These are phyloP conservation scores for Umbelopsis isabellina DNA, from an alignment of 192 early-diverging fungal species.

Conservation along the genomic window DNA sequence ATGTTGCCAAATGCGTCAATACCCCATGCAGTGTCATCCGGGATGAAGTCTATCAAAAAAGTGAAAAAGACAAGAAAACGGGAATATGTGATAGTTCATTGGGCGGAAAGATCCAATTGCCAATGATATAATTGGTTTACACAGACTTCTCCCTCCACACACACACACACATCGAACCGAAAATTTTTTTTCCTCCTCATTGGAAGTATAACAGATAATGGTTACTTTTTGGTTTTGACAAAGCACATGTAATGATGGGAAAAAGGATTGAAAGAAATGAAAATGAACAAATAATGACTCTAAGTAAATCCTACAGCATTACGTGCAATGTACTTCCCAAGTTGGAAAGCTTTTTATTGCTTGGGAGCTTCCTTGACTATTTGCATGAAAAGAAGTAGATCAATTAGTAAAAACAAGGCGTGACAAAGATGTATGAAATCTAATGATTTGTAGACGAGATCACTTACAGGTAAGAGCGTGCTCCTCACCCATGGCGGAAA, in stretches of 20 bases:
- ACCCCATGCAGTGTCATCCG: too few relatives aligned
- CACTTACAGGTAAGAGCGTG: slow-evolving; percentile 77
- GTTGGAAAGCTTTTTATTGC: slow-evolving; percentile 25
- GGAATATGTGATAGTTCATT: too few relatives aligned
- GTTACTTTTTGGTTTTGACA: slow-evolving; percentile 21
- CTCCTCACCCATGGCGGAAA: slow-evolving; percentile 93
- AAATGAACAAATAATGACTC: slow-evolving; percentile 25
- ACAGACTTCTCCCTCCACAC: not conserved
- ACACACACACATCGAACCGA: slow-evolving; percentile 10
- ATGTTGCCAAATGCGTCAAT: too few relatives aligned
- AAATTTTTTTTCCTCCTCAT: slow-evolving; percentile 4
- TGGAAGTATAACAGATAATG: slow-evolving; percentile 8
- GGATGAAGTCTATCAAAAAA: too few relatives aligned
- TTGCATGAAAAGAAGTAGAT: not conserved
- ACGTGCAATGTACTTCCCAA: slow-evolving; percentile 21
- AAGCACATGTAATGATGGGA: slow-evolving; percentile 16
- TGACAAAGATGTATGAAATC: not conserved
- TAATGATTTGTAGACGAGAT: not conserved
- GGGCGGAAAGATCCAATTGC: too few relatives aligned
- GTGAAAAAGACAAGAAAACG: too few relatives aligned
- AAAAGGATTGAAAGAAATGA: slow-evolving; percentile 20
- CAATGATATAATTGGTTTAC: not conserved
- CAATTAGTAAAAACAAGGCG: not conserved
- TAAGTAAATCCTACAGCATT: slow-evolving; percentile 23
- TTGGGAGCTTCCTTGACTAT: slow-evolving; percentile 41